Evolutionary conservation across 768 basidiomycete genomes (phyloP), one percentile per base, ranked within the genome.

Genomic region (Boletus fagicola): DNA sequence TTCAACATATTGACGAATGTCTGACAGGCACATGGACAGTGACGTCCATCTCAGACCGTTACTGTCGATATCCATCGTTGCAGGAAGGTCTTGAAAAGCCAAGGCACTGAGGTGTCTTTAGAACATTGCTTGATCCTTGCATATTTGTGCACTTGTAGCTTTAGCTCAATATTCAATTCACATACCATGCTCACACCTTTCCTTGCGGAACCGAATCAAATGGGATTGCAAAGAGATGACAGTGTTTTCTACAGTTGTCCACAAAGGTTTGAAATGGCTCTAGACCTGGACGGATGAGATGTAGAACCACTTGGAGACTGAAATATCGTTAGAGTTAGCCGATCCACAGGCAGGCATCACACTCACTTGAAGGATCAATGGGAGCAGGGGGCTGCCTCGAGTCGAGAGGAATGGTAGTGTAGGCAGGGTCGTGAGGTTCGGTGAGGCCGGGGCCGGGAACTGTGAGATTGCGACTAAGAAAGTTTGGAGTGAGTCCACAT

Each of bases 231-330:
- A 30, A 5, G 45, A 49, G 31, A 48, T 52, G 50, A 39, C 45
- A 20, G 18, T 43, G 18, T 38, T 36, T 46, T 44, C 40, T 56
- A 53, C 52, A 47, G 35, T 31, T 30, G 11, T 30, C 38, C 31
- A 20, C 11, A 36, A 12, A 7, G 22, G 38, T 12, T 42, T 12
- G 18, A 35, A 11, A 22, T 10, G 52, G 18, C 10, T 53, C 59
- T 78, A 92, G 58, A 92, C 88, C 62, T 88, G 87, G 33, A 90
- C 90, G 35, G 92, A 92, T 22, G 92, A 91, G 67, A 94, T 94
- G 76, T 93, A 91, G 85, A 94, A 94, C 92, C 91, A 93, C 71
- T 92, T 93, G 62, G 86, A 91, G 65, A 93, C 91, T 92, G 61
- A 24, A 24, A 58, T 39, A 2, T 38, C 66, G 13, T 72, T 36